These are phyloP conservation scores for Amesomyces nigricolor DNA, from an alignment of 2,329 filamentous ascomycete species.

Conservation along the genomic window DNA sequence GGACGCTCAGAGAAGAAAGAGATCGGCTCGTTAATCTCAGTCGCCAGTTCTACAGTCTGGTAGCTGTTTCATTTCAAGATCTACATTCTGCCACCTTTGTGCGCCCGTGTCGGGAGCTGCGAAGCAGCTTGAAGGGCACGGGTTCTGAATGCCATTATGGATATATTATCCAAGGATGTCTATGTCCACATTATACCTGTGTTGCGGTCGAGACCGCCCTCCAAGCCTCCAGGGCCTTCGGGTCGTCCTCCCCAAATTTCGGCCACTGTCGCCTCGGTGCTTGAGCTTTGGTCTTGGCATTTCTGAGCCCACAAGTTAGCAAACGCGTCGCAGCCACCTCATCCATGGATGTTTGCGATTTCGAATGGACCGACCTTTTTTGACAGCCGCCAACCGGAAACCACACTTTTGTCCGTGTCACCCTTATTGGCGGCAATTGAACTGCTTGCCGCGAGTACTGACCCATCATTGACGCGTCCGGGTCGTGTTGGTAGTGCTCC, in stretches of 20 bases:
- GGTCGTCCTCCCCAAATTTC: no score
- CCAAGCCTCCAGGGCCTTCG: no score
- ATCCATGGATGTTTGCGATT: no score
- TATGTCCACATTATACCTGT: no score
- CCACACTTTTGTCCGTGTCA: background rate
- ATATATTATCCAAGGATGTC: no score
- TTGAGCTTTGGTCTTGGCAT: no score
- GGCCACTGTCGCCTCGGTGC: no score
- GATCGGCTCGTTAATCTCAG: constrained; percentile 55
- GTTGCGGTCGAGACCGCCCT: no score
- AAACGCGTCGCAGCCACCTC: no score
- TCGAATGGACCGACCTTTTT: no score
- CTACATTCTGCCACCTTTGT: constrained; percentile 37
- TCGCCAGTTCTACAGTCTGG: constrained; percentile 43
- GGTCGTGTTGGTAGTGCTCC: background rate
- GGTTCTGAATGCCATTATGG: background rate
- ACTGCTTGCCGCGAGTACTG: background rate
- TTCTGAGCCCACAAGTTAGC: no score
- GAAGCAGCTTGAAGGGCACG: background rate
- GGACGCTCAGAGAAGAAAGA: constrained; percentile 42
- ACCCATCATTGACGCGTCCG: background rate
- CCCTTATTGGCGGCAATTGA: background rate
- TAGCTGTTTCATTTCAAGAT: constrained; percentile 54
- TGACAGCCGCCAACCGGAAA: no score
- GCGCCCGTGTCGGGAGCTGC: background rate